Base-by-base conservation (phyloP, 2,329 filamentous ascomycete species). In the Mycosphaerella arachidis region DNA sequence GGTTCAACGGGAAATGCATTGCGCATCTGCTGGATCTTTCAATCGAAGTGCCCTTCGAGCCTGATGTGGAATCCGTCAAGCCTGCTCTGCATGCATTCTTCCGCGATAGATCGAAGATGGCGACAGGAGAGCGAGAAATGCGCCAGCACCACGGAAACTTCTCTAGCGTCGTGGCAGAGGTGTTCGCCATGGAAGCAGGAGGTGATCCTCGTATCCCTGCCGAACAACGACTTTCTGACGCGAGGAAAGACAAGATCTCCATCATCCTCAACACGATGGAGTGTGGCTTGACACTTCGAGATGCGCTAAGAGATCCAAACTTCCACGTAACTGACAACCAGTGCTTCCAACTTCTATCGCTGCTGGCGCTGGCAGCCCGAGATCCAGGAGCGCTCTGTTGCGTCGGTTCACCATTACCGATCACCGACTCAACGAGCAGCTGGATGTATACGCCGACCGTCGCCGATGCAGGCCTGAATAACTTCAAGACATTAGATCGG, bases 181-280 rank as follows among this genome's bases (percentile, higher is more conserved):
- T 74, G 1, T 78, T 79, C 56, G 67, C 64, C 13, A 71, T 76
- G 72, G 74, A 75, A 54, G 73, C 77, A 30, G 72, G 75, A n/a
- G 77, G 77, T 5, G 75, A 78, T 54, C 75, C 75, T 48, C 67
- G 71, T 24, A 65, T 78, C 35, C 75, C 76, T 27, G 72, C 73
- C 40, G 72, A 74, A 56, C 67, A 76, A 45, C 67, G 75, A 31
- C 67, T 72, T 33, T 71, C 77, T 3, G 75, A 77, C 58, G 76
- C 77, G 5, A 74, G 76, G 52, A 75, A 76, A 55, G 76, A 78
- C 67, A 77, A 77, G 62, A 72, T 74, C 1, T 72, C 73, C 18
- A 78, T 79, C 59, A 73, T 74, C 18, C 66, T 79, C 9, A 77
- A 75, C 53, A 72, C 72, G 9, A 73, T 74, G 58, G 73, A 74